Evolutionary conservation across 108 stramenopile species (phyloP).

Genomic region (Nitzschia sp.): DNA sequence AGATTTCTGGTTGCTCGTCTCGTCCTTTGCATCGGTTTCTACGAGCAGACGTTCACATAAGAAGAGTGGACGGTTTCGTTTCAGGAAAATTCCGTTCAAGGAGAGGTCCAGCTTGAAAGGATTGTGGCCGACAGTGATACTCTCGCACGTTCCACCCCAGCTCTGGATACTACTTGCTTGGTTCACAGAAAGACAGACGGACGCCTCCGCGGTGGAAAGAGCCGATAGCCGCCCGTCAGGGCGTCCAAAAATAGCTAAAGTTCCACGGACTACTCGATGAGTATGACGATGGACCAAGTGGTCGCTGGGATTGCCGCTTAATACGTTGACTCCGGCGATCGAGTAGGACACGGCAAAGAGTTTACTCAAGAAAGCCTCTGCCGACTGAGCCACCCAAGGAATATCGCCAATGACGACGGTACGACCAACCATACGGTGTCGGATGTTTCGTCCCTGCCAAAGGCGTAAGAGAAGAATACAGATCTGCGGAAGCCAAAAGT

Average conservation of each 20-base stretch:
- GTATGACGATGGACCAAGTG: conserved; percentile 84
- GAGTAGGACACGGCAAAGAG: conserved; percentile 77
- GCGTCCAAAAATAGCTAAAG: conserved; percentile 73
- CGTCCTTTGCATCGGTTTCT: conserved; percentile 27
- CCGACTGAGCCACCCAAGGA: conserved; percentile 72
- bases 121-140: conserved; percentile 86
- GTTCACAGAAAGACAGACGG: conserved; percentile 73
- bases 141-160: conserved; percentile 66
- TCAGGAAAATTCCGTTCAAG: conserved; percentile 45
- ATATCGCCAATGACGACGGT: conserved; percentile 85
- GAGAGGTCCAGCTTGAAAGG: conserved; percentile 61
- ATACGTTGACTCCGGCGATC: conserved; percentile 70
- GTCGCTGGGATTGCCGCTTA: conserved; percentile 71
- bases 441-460: conserved; percentile 57
- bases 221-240: conserved; percentile 86
- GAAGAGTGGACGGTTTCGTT: conserved; percentile 55
- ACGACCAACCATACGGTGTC: conserved; percentile 76
- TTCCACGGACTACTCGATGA: conserved; percentile 68
- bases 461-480: conserved; percentile 60
- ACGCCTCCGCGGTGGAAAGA: conserved; percentile 66
- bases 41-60: conserved; percentile 57
- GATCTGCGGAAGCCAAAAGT: conserved; percentile 80
- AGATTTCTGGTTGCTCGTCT: neutral
- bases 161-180: conserved; percentile 78
- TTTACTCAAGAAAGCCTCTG: conserved; percentile 80